Conservation (phyloP, 1,284 basidiomycete genomes). For the Rhodotorula sp. region DNA sequence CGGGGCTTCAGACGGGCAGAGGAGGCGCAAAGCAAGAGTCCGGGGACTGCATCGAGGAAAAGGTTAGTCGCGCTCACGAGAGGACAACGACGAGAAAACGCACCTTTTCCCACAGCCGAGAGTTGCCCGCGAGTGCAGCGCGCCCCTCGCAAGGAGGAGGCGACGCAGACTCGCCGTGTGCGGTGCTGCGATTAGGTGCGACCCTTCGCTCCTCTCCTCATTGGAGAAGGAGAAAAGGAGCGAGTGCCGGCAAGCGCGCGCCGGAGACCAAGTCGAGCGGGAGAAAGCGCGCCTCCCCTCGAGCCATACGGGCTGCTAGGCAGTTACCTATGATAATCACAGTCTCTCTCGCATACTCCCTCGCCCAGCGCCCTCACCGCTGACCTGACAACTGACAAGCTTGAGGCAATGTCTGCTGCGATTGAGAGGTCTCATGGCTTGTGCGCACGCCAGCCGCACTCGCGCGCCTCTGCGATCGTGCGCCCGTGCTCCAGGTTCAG, state of each 20-base stretch:
- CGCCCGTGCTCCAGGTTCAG: too few species aligned
- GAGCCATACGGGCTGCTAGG: too few species aligned
- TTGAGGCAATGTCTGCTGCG: too few species aligned
- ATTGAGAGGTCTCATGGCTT: too few species aligned
- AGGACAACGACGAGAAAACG: neutral
- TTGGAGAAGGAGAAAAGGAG: neutral
- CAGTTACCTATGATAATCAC: too few species aligned
- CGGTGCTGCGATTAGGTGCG: slow-evolving; percentile 32
- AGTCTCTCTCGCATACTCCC: too few species aligned
- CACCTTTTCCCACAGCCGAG: slow-evolving; percentile 38
- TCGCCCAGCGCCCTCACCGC: too few species aligned
- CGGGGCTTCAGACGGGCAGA: slow-evolving; percentile 3
- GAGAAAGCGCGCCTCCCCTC: too few species aligned
- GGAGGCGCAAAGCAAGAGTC: slow-evolving; percentile 6
- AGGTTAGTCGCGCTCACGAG: neutral
- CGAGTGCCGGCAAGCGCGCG: neutral
- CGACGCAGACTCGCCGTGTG: slow-evolving; percentile 12
- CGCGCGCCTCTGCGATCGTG: too few species aligned
- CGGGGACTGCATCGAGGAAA: slow-evolving; percentile 23
- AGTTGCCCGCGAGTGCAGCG: too few species aligned
- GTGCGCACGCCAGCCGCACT: too few species aligned
- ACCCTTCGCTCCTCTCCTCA: slow-evolving; percentile 32
- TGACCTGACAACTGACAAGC: too few species aligned
- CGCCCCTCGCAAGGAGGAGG: neutral
- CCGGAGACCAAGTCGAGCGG: neutral